Evolutionary conservation across 495 filamentous ascomycete genomes (phyloP).

Genomic region (Tuber magnatum): DNA sequence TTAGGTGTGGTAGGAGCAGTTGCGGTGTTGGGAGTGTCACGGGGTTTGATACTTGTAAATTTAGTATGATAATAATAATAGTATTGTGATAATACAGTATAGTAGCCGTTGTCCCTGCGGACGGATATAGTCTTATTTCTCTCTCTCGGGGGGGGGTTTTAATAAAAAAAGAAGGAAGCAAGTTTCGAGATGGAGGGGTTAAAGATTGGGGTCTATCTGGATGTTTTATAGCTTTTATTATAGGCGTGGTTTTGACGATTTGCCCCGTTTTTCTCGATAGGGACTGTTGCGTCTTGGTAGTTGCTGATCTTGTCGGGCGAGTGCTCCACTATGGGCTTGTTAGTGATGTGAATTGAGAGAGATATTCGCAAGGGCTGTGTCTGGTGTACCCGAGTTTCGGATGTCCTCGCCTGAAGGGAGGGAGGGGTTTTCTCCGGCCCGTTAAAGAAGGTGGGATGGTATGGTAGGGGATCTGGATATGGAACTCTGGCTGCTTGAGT

Average conservation of each 20-base stretch:
- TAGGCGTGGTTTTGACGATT: not conserved
- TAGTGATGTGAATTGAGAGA: not conserved
- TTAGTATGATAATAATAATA: no score
- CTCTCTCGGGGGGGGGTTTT: no score
- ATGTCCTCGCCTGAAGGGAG: not conserved
- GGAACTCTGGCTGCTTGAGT: no score
- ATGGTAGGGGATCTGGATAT: no score
- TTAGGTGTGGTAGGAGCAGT: not conserved
- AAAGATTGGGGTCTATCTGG: not conserved
- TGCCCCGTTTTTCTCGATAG: not conserved
- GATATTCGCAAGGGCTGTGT: not conserved
- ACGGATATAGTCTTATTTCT: not conserved
- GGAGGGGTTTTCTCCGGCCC: not conserved
- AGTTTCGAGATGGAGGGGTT: not conserved
- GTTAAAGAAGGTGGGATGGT: not conserved
- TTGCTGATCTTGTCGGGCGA: not conserved
- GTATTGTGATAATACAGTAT: not conserved
- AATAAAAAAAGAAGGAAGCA: no score
- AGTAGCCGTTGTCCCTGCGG: not conserved
- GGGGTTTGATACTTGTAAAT: no score
- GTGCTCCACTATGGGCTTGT: not conserved
- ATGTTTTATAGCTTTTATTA: not conserved
- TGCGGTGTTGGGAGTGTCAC: not conserved
- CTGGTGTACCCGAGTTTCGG: not conserved
- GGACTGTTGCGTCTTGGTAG: not conserved